These are phyloP conservation scores for Candida patagonica DNA, from an alignment of 805 yeast genomes.

Conservation along the genomic window DNA sequence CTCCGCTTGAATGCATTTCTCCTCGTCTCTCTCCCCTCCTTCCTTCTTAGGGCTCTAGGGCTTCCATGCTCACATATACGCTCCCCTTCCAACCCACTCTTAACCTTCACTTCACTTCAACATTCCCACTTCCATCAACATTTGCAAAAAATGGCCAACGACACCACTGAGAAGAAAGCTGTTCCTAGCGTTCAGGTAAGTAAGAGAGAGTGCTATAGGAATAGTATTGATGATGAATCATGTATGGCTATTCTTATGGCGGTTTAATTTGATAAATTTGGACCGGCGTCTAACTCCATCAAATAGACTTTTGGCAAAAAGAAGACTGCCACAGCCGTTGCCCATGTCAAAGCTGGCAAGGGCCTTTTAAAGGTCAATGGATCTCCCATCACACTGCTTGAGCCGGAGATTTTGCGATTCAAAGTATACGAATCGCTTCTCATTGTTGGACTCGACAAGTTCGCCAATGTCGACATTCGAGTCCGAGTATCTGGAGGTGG, in stretches of 20 bases:
- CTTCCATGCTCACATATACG: conserved; percentile 2
- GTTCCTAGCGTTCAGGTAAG: conserved; percentile 15
- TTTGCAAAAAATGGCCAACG: conserved; percentile 9
- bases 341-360: conserved; percentile 98
- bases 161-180: conserved; percentile 7
- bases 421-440: conserved; percentile 99
- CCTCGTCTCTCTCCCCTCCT: no score
- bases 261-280: neutral
- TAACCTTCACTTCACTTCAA: neutral
- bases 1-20: no score
- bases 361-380: conserved; percentile 99
- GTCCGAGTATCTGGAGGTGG: conserved; percentile 99
- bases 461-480: conserved; percentile 97
- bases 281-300: neutral
- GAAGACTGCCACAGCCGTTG: conserved; percentile 99
- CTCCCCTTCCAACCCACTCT: neutral
- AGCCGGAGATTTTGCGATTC: conserved; percentile 98
- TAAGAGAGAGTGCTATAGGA: neutral
- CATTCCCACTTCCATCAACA: neutral
- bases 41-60: no score
- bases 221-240: neutral
- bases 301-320: conserved; percentile 98
- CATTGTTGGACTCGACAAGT: conserved; percentile 97
- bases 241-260: neutral
- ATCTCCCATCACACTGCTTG: conserved; percentile 96